These are phyloP conservation scores for Aspergillus terreus DNA, from an alignment of 2,329 filamentous ascomycete genomes.

Conservation along the genomic window DNA sequence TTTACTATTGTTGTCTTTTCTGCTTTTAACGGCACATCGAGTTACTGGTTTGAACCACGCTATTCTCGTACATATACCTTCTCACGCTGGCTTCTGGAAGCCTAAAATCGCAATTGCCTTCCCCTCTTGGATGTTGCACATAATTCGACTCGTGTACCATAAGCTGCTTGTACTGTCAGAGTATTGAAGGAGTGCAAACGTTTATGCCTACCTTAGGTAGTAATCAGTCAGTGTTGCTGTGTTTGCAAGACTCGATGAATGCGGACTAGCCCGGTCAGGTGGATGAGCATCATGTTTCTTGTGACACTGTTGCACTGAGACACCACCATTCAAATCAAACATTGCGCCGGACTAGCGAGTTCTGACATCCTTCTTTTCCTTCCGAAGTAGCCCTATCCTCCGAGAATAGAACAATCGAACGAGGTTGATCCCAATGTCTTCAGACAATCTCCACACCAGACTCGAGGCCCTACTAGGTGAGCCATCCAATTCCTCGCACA, in stretches of 20 bases:
- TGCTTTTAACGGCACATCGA: not conserved
- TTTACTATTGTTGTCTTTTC: not conserved
- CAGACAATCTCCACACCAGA: conserved; percentile 1
- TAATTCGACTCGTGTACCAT: not conserved
- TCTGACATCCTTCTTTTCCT: too few relatives aligned
- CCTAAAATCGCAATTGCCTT: not conserved
- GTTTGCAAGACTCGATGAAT: conserved; percentile 4
- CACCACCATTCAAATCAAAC: too few relatives aligned
- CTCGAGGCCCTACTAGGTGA: conserved; percentile 11
- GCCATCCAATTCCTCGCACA: too few relatives aligned
- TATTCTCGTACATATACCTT: not conserved
- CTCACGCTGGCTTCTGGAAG: not conserved
- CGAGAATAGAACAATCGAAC: not conserved
- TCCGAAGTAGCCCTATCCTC: too few relatives aligned
- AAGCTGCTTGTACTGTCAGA: not conserved
- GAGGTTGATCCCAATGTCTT: not conserved
- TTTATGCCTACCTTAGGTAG: not conserved
- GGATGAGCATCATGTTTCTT: not conserved
- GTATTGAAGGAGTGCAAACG: not conserved
- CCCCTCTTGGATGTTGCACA: not conserved
- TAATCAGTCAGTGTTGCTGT: not conserved
- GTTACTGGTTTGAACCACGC: not conserved
- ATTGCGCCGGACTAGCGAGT: too few relatives aligned
- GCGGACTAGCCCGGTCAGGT: conserved; percentile 13
- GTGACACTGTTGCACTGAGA: not conserved